Evolutionary conservation across 1,139 yeast species (phyloP), one percentile per base, ranked within the genome.

Genomic region (Yamadazyma blattariae): DNA sequence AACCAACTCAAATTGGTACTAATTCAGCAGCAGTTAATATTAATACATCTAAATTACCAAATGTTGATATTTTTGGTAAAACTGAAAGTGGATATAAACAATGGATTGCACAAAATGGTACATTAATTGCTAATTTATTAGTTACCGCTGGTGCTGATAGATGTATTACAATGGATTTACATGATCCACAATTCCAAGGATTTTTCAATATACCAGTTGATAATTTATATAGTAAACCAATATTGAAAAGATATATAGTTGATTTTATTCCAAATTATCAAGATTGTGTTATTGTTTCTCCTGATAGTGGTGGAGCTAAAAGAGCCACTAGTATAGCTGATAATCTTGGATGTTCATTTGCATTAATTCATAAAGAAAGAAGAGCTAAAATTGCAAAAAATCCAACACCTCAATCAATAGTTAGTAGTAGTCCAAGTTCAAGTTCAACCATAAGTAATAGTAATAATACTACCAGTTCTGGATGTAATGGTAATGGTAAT

Each of bases 231-330:
- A 85, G 92, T 37, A 83, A 84, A 55, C 96, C 96, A 3, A 65
- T 88, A 37, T 68, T 88, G 40, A 88, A 85, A 58, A 83, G 85
- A 47, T 90, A 86, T 59, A 87, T 90, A 40, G 70, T 76, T 21
- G 80, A 83, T 45, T 72, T 71, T 44, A 79, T 89, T 36, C 90
- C 94, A 13, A 64, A 84, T 46, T 86, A 79, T 56, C 76, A 76
- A 44, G 82, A 87, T 25, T 83, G 89, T 37, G 95, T 89, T 10
- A 79, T 90, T 47, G 96, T 90, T 21, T 86, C 96, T 1, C 97
- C 97, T 0, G 97, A 90, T 61, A 90, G 96, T 33, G 97, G 97
- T 53, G 98, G 97, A 42, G 97, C 97, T 33, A 92, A 92, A 57
- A 71, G 97, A 45, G 97, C 98, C 23, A 86, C 96, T 1, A 82